Evolutionary conservation across 768 basidiomycete genomes (phyloP).

Genomic region (Amanita rubescens): DNA sequence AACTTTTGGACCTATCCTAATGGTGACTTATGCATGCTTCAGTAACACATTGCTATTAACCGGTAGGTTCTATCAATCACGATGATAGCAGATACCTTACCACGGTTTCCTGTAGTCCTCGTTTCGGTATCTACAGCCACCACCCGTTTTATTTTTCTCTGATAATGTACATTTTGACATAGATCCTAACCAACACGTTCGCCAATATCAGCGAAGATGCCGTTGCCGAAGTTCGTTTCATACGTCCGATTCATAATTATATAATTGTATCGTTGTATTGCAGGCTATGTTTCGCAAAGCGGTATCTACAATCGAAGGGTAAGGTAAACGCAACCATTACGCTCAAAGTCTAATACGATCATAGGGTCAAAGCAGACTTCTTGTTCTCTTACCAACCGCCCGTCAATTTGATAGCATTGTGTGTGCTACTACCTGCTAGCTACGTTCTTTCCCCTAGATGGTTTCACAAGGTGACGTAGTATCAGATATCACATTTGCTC

Average conservation of each 20-base stretch:
- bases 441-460: conserved; percentile 87
- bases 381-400: conserved; percentile 94
- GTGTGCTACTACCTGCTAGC: conserved; percentile 80
- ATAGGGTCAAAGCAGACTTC: conserved; percentile 78
- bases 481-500: conserved; percentile 4
- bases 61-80: conserved; percentile 39
- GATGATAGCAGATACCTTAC: conserved; percentile 6
- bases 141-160: not conserved
- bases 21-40: conserved; percentile 86
- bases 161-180: conserved; percentile 1
- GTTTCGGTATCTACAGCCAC: conserved; percentile 52
- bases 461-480: conserved; percentile 82
- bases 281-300: conserved; percentile 94
- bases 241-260: not conserved
- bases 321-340: conserved; percentile 4
- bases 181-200: conserved; percentile 96
- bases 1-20: conserved; percentile 84
- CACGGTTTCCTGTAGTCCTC: conserved; percentile 41
- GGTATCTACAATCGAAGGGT: conserved; percentile 93
- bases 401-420: conserved; percentile 81
- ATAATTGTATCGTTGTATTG: conserved; percentile 3
- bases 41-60: conserved; percentile 92
- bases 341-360: not conserved
- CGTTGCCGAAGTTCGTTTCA: conserved; percentile 63
- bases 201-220: conserved; percentile 91